Evolutionary conservation across 1,284 basidiomycete genomes (phyloP), one percentile per base, ranked within the genome.

Genomic region (Bondarzewia mesenterica): DNA sequence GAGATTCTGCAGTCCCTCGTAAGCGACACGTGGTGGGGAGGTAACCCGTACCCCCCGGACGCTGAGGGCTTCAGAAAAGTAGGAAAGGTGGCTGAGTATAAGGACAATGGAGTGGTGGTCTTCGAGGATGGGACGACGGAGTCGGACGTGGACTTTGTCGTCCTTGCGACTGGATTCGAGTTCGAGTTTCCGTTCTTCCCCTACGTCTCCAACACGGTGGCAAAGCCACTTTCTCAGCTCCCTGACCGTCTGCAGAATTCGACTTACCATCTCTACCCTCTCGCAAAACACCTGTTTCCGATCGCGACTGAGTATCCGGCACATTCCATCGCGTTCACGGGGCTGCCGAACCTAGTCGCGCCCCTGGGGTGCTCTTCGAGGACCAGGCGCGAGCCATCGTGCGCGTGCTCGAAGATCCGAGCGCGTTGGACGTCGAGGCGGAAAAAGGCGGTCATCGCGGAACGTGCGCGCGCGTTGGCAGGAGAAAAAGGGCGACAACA

Each of bases 81-180:
- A 43, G 74, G 71, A 0, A 66, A 67, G 8, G 65, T 78, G 15
- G 59, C 65, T 14, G 63, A 63, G 44, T 75, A 80, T 56, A 64
- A 60, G 18, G 61, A 65, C 1, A 56, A 66, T 26, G 77, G 76
- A 4, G 63, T 64, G 41, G 78, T 84, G 7, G 57, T 70, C 21
- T 85, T 87, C 57, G 75, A 74, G 51, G 82, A 84, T 51, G 80
- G 77, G 1, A 67, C 73, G 3, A 57, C 61, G 7, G 81, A 85
- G 59, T 56, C 62, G 27, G 70, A 66, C 4, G 68, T 89, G 45
- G 78, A 82, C 54, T 65, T 75, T 49, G 78, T 76, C 53, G 77
- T 89, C 44, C 66, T 89, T 8, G 88, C 85, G 2, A 90, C 87
- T 5, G 88, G 87, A 6, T 90, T 84, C 59, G 65, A 82, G 47